Evolutionary conservation across 176 grass and related monocot genomes (phyloP), one percentile per base, ranked within the genome.

Genomic region (Secale cereale): DNA sequence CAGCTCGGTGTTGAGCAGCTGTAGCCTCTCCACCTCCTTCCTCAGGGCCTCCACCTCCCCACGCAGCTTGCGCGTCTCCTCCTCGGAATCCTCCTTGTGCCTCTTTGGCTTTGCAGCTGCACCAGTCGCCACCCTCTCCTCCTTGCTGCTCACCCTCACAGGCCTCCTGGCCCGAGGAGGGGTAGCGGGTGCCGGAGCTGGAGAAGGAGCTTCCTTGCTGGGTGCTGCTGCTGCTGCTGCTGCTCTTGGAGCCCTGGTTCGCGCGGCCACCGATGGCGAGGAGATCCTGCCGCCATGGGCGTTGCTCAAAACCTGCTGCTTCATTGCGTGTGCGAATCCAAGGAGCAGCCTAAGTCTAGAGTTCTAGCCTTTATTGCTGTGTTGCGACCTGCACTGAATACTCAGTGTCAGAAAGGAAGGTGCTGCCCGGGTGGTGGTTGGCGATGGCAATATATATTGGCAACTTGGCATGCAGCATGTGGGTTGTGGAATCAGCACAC

Each of bases 1-100:
- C 54, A 91, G 82, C 36, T 92, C 79, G 40, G 54, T 70, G 67
- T 94, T 90, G 52, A 85, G n/a, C 23, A 48, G 85, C 74, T 78
- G 90, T 70, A 94, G 85, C 76, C 83, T 85, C 82, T 92, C 74
- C 82, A 94, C 29, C 89, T 92, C 81, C 57, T 36, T 67, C 60
- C 39, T 79, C 36, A 94, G 70, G 32, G 52, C 68, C 45, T 84
- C 62, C 52, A 81, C 85, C 82, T 94, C 90, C 48, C 13, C 65
- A 25, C 73, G 83, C 67, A 91, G 70, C 26, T 76, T 70, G 25
- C 40, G 81, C 59, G 52, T 66, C 86, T 86, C 71, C 57, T 82
- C 74, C 70, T 91, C 82, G 11, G 80, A 43, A 74, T 91, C 59
- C 39, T 87, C 48, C 65, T 79, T 40, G 33, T 68, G 30, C 77